These are phyloP conservation scores for Neocucurbitaria cava DNA, from an alignment of 2,329 filamentous ascomycete genomes.

Conservation along the genomic window DNA sequence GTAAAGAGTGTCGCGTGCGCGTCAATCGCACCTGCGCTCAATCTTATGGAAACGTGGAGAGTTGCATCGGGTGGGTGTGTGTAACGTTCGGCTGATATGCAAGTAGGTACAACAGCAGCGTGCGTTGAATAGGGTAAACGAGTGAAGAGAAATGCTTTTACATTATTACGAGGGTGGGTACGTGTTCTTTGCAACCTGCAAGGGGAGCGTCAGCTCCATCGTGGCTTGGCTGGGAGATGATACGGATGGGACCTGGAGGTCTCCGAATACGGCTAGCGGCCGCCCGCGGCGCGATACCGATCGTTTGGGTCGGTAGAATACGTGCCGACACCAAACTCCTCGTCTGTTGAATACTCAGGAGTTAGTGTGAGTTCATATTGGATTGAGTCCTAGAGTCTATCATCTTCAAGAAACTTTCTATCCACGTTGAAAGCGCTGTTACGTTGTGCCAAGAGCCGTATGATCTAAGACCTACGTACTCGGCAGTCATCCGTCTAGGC, in stretches of 20 bases:
- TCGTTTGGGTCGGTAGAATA: not conserved
- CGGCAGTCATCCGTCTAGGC: not conserved
- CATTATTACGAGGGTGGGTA: not conserved
- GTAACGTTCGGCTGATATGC: constrained; percentile 1
- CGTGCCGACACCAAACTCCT: not conserved
- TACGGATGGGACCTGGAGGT: not conserved
- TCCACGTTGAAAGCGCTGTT: not conserved
- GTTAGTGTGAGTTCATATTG: not conserved
- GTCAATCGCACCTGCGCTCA: constrained; percentile 4
- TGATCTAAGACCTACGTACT: not conserved
- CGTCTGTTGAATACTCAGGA: not conserved
- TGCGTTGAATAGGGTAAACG: not conserved
- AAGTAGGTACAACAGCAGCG: not conserved
- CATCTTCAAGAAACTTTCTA: not conserved
- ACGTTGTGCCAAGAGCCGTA: not conserved
- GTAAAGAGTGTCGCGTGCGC: constrained; percentile 25
- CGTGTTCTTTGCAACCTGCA: not conserved
- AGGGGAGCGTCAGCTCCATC: constrained; percentile 1
- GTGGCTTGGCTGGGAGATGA: not conserved
- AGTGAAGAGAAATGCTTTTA: not conserved
- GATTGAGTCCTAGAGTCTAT: not conserved
- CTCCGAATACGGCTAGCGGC: not conserved
- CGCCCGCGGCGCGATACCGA: not conserved
- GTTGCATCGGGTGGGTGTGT: constrained; percentile 31
- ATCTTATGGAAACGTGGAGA: constrained; percentile 19